Evolutionary conservation across 1,284 basidiomycete genomes (phyloP).

Genomic region (Neolentinus lepideus): DNA sequence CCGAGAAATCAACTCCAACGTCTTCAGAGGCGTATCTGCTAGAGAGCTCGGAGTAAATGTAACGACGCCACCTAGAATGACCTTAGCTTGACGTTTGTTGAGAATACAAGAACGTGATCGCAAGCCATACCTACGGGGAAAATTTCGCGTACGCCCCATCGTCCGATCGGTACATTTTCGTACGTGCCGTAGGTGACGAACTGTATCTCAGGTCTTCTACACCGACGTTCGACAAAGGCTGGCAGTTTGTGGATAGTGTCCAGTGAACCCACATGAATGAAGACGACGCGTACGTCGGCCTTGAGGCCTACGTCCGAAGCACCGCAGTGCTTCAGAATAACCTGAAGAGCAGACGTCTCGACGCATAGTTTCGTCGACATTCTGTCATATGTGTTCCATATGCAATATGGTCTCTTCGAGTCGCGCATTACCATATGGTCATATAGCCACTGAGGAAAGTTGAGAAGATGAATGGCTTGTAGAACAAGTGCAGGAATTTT

Average conservation of each 20-base stretch:
- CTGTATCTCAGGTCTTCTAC: conserved; percentile 34
- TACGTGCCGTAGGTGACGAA: conserved; percentile 65
- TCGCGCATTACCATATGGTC: conserved; percentile 33
- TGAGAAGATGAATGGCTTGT: conserved; percentile 35
- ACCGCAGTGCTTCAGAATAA: conserved; percentile 35
- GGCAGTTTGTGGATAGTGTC: conserved; percentile 38
- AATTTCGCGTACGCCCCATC: conserved; percentile 56
- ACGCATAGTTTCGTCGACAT: conserved; percentile 14
- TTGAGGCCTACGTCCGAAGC: conserved; percentile 30
- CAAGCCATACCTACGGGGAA: conserved; percentile 50
- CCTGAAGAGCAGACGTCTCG: conserved; percentile 39
- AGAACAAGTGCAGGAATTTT: conserved; percentile 22
- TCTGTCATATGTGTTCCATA: conserved; percentile 29
- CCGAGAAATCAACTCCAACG: conserved; percentile 37
- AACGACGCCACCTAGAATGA: conserved; percentile 49
- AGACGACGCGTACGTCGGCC: conserved; percentile 40
- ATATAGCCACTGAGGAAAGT: conserved; percentile 35
- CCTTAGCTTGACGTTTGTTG: conserved; percentile 3
- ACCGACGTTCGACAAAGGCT: conserved; percentile 36
- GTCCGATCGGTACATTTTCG: conserved; percentile 33
- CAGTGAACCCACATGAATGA: conserved; percentile 58
- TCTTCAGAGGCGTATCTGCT: conserved; percentile 36
- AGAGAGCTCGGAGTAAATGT: conserved; percentile 61
- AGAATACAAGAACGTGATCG: conserved; percentile 1
- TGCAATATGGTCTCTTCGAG: conserved; percentile 24